Base-by-base conservation (phyloP, 176 grass and related monocot species). In the Juncus effusus region DNA sequence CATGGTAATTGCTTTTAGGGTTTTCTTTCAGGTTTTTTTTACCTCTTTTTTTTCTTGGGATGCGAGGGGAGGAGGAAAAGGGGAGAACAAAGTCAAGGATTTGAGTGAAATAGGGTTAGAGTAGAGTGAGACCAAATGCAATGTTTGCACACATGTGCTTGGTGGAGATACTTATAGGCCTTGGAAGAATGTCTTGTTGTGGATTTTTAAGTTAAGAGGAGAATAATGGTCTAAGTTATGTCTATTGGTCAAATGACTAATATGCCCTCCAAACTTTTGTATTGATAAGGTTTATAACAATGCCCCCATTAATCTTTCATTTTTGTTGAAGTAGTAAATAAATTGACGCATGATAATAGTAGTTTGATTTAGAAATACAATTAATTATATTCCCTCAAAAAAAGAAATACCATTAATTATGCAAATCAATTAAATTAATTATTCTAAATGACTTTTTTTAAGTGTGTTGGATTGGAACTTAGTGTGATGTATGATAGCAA, bases 131-230 rank as follows among this genome's bases (percentile, higher is more conserved):
- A 70, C 37, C 38, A 70, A 70, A 14, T 42, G 36, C 66, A 70
- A 6, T 70, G 52, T 54, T 70, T 56, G 11, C 36, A n/a, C 51
- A 14, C 7, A 56, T 55, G 67, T 58, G 67, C 53, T 71, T 56
- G 41, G 13, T 42, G 51, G 9, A 70, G 51, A 36, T 57, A 70
- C 53, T 70, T 70, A 70, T 70, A 70, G 67, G 13, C 67, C 67
- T 42, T 57, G 52, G 37, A 70, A 57, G 14, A 42, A 71, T 71
- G 67, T 71, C 67, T 71, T 71, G 15, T 67, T 67, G 64, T 51
- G 47, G 47, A 7, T 54, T 67, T 67, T 52, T 67, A 6, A 51
- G 45, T 19, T 67, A 51, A 69, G 54, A 56, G 65, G 13, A 52
- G 51, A 51, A 2, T 69, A 9, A 37, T 58, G 52, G n/a, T 59